A percentile compares a stretch with the other conserved stretches of the same genome.
These are phyloP conservation scores for Heritiera littoralis DNA, from an alignment of 345 rosid species.

Conservation along the genomic window DNA sequence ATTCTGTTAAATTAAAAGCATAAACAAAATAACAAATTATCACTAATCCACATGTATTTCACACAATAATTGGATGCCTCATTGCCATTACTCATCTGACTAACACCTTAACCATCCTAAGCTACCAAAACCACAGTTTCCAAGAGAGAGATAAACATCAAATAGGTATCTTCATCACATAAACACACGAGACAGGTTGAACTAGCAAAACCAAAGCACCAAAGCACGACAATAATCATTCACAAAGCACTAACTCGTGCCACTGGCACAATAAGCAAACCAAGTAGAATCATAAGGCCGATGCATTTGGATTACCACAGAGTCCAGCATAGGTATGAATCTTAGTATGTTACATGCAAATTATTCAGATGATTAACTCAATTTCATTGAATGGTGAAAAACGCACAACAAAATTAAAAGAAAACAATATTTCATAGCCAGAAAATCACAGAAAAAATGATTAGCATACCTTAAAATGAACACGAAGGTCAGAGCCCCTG, in stretches of 20 bases:
- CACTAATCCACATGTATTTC: not conserved
- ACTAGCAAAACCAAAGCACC: too few relatives aligned
- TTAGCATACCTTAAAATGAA: conserved; percentile 69
- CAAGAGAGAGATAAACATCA: not conserved
- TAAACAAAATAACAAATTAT: not conserved
- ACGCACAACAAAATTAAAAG: not conserved
- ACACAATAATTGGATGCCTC: not conserved
- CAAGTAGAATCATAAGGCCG: not conserved
- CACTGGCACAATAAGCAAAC: not conserved
- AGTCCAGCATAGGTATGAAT: not conserved
- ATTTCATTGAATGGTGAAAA: not conserved
- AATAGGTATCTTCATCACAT: not conserved
- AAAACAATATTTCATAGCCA: not conserved
- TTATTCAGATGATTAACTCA: not conserved
- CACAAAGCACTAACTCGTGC: not conserved
- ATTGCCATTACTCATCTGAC: not conserved
- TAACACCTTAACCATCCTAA: not conserved
- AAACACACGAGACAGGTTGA: not conserved
- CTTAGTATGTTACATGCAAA: not conserved
- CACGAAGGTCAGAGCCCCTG: conserved; percentile 70
- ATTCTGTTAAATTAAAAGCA: conserved; percentile 38
- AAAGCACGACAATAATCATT: not conserved
- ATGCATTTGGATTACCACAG: too few relatives aligned
- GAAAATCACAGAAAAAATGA: not conserved
- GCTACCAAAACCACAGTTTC: not conserved